phyloP scores from a whole-genome alignment of 169 alveolate species.

The Besnoitia besnoiti region DNA sequence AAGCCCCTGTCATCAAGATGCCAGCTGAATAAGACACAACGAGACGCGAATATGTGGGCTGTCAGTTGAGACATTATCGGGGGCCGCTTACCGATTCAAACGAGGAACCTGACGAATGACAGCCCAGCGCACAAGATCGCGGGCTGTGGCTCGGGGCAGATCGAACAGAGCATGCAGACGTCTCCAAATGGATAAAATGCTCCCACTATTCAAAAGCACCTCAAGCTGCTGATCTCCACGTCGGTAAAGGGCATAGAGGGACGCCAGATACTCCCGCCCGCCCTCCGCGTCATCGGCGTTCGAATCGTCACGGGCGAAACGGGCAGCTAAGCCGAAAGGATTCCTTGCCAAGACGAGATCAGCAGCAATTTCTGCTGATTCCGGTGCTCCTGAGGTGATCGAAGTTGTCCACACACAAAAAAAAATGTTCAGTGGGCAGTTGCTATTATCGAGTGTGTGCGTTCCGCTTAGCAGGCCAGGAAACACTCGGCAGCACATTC shows the following conservation, averaged over 20 bases:
- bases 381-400: not conserved
- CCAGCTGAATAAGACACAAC: not conserved
- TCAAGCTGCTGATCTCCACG: constrained; percentile 64
- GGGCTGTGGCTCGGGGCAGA: constrained; percentile 34
- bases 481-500: too few relatives aligned
- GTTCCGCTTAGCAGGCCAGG: too few relatives aligned
- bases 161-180: constrained; percentile 60
- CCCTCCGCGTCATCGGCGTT: constrained; percentile 38
- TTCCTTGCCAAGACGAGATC: not conserved
- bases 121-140: constrained; percentile 58
- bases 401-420: too few relatives aligned
- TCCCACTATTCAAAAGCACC: constrained; percentile 63
- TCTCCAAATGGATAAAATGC: constrained; percentile 64
- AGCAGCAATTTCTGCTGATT: not conserved
- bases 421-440: too few relatives aligned
- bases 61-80: too few relatives aligned
- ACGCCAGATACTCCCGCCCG: constrained; percentile 39
- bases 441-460: too few relatives aligned
- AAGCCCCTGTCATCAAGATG: not conserved
- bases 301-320: not conserved
- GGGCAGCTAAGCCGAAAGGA: not conserved
- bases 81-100: constrained; percentile 45
- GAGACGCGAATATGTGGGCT: not conserved
- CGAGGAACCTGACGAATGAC: constrained; percentile 66
- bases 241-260: constrained; percentile 56